phyloP scores from a whole-genome alignment of 768 basidiomycete genomes.

The Heimioporus sp. region DNA sequence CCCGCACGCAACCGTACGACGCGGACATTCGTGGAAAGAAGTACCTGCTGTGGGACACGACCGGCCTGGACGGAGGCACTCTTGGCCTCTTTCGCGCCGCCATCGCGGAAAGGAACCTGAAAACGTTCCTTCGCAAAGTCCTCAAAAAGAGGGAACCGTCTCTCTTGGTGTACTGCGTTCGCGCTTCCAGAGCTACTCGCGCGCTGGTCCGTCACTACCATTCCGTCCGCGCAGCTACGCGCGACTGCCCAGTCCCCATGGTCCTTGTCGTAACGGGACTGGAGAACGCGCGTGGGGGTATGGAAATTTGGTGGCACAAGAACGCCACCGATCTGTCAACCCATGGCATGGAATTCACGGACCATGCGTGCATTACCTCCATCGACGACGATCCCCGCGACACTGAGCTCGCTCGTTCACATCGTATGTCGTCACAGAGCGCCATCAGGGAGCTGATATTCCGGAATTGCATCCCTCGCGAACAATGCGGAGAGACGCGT shows the following conservation, averaged over 20 bases:
- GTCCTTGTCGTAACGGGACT: slow-evolving; percentile 40
- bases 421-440: slow-evolving; percentile 23
- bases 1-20: slow-evolving; percentile 25
- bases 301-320: slow-evolving; percentile 36
- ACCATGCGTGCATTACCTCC: slow-evolving; percentile 34
- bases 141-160: slow-evolving; percentile 33
- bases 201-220: slow-evolving; percentile 38
- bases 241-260: slow-evolving; percentile 31
- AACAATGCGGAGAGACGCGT: neutral
- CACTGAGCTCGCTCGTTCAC: slow-evolving; percentile 8
- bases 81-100: slow-evolving; percentile 23
- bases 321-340: slow-evolving; percentile 20
- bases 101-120: slow-evolving; percentile 26
- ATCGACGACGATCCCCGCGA: slow-evolving; percentile 22
- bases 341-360: slow-evolving; percentile 26
- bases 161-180: slow-evolving; percentile 42
- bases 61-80: slow-evolving; percentile 35
- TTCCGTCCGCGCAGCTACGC: slow-evolving; percentile 31
- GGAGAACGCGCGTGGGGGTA: slow-evolving; percentile 31
- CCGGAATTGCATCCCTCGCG: slow-evolving; percentile 13
- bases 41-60: slow-evolving; percentile 33
- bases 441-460: slow-evolving; percentile 23
- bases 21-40: slow-evolving; percentile 16
- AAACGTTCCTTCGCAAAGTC: slow-evolving; percentile 30
- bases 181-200: slow-evolving; percentile 39